A percentile compares a stretch with the other conserved stretches of the same genome.
Conservation (phyloP, 1,139 yeast genomes). For the Pichia sp. region DNA sequence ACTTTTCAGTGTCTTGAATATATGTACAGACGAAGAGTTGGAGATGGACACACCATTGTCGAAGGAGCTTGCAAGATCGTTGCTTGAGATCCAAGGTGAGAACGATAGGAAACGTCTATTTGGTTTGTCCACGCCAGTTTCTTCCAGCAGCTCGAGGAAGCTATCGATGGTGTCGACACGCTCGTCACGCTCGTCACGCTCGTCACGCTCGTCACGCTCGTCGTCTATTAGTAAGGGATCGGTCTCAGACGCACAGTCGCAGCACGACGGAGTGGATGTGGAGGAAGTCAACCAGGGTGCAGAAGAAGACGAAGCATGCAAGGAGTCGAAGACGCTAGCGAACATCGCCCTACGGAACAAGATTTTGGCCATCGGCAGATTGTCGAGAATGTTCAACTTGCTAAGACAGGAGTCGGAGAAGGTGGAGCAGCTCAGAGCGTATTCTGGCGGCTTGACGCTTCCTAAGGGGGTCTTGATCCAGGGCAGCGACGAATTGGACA, state of each 20-base stretch:
- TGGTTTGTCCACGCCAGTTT: background rate
- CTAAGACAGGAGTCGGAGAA: slow-evolving; percentile 86
- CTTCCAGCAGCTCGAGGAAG: background rate
- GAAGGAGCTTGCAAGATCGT: slow-evolving; percentile 28
- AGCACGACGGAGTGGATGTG: background rate
- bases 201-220: background rate
- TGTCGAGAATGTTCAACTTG: slow-evolving; percentile 88
- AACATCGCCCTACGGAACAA: slow-evolving; percentile 74
- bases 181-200: no score
- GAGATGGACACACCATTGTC: slow-evolving; percentile 62
- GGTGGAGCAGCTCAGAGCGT: slow-evolving; percentile 57
- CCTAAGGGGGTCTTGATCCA: slow-evolving; percentile 81
- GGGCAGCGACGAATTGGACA: slow-evolving; percentile 76
- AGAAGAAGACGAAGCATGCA: background rate
- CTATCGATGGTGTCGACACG: background rate
- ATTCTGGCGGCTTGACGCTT: slow-evolving; percentile 57
- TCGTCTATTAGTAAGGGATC: background rate
- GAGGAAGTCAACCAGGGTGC: background rate
- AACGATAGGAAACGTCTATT: slow-evolving; percentile 1
- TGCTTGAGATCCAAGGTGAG: slow-evolving; percentile 17
- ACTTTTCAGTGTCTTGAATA: slow-evolving; percentile 83
- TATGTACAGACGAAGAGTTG: slow-evolving; percentile 92
- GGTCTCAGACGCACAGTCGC: background rate
- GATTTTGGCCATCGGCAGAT: slow-evolving; percentile 90
- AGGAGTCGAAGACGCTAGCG: slow-evolving; percentile 19